Conservation (phyloP, 73 alveolate genomes). For the Tetrahymena thermophila region DNA sequence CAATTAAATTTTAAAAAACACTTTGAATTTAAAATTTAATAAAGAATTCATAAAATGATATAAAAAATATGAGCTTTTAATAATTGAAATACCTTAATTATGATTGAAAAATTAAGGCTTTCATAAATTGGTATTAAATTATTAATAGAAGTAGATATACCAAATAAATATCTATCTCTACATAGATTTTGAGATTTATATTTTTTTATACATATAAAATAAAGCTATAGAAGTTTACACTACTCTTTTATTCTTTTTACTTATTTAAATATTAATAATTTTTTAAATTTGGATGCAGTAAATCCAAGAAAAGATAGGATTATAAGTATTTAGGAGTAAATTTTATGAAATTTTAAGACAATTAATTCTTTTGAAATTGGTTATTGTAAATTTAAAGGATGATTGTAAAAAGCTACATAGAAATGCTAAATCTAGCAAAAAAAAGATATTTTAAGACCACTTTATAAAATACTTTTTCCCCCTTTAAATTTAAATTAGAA, state of each 20-base stretch:
- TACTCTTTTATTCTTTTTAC: not conserved
- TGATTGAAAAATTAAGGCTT: too few species aligned
- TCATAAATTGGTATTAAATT: too few species aligned
- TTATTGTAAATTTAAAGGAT: not conserved
- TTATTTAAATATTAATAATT: too few species aligned
- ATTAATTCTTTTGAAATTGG: not conserved
- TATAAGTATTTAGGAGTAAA: not conserved
- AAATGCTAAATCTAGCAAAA: not conserved
- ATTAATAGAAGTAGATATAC: too few species aligned
- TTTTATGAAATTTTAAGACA: not conserved
- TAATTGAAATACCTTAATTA: too few species aligned
- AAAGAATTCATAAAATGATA: too few species aligned
- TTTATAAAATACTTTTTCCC: not conserved
- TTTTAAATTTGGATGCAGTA: too few species aligned
- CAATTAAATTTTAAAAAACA: not conserved
- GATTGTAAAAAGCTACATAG: not conserved
- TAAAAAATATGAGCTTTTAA: not conserved
- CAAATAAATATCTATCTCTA: too few species aligned
- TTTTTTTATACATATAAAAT: not conserved
- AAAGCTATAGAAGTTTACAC: not conserved
- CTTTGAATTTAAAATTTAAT: not conserved
- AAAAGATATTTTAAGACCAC: not conserved
- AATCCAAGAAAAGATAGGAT: not conserved
- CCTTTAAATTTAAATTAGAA: not conserved
- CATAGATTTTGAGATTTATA: too few species aligned